Percentiles rank a stretch among this genome's conserved stretches.
phyloP scores from a whole-genome alignment of 371 early-diverging fungal genomes.

The Capillidium rhysosporum region DNA sequence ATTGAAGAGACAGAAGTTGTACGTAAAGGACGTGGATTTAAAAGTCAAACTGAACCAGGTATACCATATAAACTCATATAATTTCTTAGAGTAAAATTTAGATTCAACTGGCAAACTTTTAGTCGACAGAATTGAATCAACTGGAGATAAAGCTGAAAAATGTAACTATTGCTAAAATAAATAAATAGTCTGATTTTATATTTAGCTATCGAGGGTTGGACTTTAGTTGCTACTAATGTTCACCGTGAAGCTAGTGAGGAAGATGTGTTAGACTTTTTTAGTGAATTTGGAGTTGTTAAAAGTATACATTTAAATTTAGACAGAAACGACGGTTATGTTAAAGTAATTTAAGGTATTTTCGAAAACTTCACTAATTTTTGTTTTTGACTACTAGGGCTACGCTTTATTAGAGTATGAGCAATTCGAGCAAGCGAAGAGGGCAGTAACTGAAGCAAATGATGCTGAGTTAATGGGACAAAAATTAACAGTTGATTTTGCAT shows the following conservation, averaged over 20 bases:
- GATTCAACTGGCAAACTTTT: background rate
- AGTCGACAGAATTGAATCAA: background rate
- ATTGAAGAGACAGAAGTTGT: background rate
- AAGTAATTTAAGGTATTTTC: conserved; percentile 28
- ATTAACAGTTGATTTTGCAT: conserved; percentile 67
- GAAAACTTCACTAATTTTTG: background rate
- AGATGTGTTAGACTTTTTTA: conserved; percentile 64
- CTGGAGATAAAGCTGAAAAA: background rate
- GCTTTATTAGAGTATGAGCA: conserved; percentile 77
- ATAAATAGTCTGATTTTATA: background rate
- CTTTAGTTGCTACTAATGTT: conserved; percentile 68
- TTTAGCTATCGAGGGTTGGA: conserved; percentile 86
- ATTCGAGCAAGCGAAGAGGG: conserved; percentile 59
- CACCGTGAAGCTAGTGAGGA: conserved; percentile 93
- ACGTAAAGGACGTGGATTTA: background rate
- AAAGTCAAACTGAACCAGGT: background rate
- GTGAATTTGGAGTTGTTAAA: conserved; percentile 74
- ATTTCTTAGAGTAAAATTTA: background rate
- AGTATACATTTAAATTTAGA: conserved; percentile 83
- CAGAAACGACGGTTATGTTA: conserved; percentile 85
- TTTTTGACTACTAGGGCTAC: conserved; percentile 46
- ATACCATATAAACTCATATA: background rate
- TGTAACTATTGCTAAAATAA: background rate
- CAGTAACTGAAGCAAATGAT: conserved; percentile 50
- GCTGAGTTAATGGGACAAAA: conserved; percentile 46